Base-by-base conservation (phyloP, 192 early-diverging fungal genomes). In the Nowakowskiella sp. region DNA sequence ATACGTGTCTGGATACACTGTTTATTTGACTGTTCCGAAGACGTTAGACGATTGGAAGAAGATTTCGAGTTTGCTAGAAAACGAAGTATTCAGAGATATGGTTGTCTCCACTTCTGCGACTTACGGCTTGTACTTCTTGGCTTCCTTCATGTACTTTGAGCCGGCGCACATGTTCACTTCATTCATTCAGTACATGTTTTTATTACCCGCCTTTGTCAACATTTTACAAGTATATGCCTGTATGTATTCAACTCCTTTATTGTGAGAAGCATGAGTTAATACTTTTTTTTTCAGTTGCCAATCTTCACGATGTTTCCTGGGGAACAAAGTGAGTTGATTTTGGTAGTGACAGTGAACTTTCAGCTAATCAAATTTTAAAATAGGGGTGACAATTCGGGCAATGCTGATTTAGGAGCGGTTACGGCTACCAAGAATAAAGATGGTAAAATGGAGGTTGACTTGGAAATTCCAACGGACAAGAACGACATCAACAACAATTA, bases 321-420 rank as follows among this genome's bases (percentile, higher is more conserved):
- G 94, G 92, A 47, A 95, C 92, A 31, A 95, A 95, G 67, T 89
- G 92, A 61, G 89, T n/a, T n/a, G n/a, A n/a, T n/a, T n/a, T n/a
- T n/a, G n/a, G n/a, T n/a, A n/a, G n/a, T n/a, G n/a, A n/a, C n/a
- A n/a, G n/a, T n/a, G n/a, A n/a, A n/a, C n/a, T n/a, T n/a, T n/a
- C n/a, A n/a, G n/a, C n/a, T n/a, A n/a, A n/a, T n/a, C n/a, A n/a
- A n/a, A 26, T 3, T 51, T 26, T 27, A 21, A 49, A 5, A 51
- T 54, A 9, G 29, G 29, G 16, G 33, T 19, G 23, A 23, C 30
- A 29, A 31, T 34, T 31, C 2, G 36, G 26, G 2, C 21, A 71
- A 61, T 31, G 77, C 73, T 43, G 87, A 87, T 54, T 79, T 92
- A 9, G 90, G 88, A 36, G 74, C 77, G 13, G 92, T 85, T 49